Conservation (phyloP, 148 eudicot genomes). For the Nepenthes mirabilis region DNA sequence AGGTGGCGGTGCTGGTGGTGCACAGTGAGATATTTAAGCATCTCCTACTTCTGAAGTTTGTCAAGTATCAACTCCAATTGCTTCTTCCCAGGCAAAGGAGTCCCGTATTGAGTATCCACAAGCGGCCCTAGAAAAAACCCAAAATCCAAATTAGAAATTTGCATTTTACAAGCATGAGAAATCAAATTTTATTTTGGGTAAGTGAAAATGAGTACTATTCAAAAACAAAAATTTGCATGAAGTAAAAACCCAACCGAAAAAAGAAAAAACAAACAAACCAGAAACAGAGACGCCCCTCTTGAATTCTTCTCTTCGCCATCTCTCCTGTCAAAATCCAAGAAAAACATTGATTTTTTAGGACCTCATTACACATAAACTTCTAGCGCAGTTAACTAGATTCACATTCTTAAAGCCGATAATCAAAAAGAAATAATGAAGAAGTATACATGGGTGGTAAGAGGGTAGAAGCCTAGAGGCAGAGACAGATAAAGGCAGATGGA, state of each 20-base stretch:
- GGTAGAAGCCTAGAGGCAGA: too few relatives aligned
- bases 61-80: constrained; percentile 70
- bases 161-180: not conserved
- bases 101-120: constrained; percentile 10
- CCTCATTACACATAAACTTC: not conserved
- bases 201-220: not conserved
- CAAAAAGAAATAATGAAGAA: not conserved
- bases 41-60: constrained; percentile 84
- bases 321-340: constrained; percentile 33
- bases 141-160: not conserved
- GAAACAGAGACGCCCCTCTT: constrained; percentile 28
- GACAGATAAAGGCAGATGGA: not conserved
- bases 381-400: not conserved
- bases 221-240: not conserved
- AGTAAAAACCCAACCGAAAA: not conserved
- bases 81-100: constrained; percentile 75
- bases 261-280: constrained; percentile 24
- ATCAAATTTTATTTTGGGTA: not conserved
- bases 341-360: not conserved
- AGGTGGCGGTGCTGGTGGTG: too few relatives aligned
- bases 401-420: not conserved
- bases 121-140: constrained; percentile 20
- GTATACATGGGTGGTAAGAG: too few relatives aligned
- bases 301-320: constrained; percentile 18
- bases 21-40: not conserved